Evolutionary conservation across 192 early-diverging fungal species (phyloP), one percentile per base, ranked within the genome.

Genomic region (Pecoramyces ruminantium): DNA sequence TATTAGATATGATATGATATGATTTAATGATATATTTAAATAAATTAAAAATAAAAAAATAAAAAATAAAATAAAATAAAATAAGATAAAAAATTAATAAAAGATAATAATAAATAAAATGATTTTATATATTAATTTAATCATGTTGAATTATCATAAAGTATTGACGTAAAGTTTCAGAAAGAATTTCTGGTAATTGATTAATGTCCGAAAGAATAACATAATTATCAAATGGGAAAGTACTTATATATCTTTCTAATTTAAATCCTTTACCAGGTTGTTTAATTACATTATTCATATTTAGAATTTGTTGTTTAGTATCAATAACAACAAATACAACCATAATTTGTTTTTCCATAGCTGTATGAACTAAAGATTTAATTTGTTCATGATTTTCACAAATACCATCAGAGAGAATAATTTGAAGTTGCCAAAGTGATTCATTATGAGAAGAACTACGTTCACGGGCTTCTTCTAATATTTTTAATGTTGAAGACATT

Each of bases 151-250:
- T 93, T 83, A 97, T 91, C 80, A 90, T 92, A 87, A 97, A 98
- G 88, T 95, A 98, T 88, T 98, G 97, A 25, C 97, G 90, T 38
- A 99, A 88, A n/a, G 95, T 94, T 85, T 98, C 96, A 21, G 95
- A 87, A 78, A 99, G 87, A 12, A 95, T 95, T 80, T 92, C 91
- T 1, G 97, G 95, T 78, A 99, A 87, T 29, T 89, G 87, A 82
- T 94, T 92, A 83, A 98, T 93, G 84, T 98, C 92, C 82, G 92
- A 92, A 80, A 98, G 84, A 27, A 98, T 92, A 77, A 98, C 92
- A 84, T 95, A 99, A 87, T 97, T 97, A 83, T 97, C 93, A 88
- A 99, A 99, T 29, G 97, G 96, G 92, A 99, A 99, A 16, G 94
- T 95, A 78, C 97, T 95, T 81, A 99, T 89, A 85, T 98, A 99